phyloP scores from a whole-genome alignment of 768 basidiomycete genomes.

The Phylloporus arenicola region DNA sequence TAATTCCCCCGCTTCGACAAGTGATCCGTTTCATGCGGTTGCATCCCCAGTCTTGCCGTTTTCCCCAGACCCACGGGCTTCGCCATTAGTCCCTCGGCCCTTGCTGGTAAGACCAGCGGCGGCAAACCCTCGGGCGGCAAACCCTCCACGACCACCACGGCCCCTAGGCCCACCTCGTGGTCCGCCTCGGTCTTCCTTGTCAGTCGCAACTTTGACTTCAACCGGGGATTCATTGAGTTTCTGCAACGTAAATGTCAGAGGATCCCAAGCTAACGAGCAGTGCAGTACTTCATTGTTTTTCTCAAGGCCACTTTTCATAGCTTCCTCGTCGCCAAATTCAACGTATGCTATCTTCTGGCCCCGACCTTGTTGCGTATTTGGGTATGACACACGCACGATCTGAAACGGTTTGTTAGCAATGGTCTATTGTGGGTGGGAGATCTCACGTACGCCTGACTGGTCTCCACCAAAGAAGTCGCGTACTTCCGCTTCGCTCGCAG shows the following conservation, averaged over 20 bases:
- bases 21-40: slow-evolving; percentile 18
- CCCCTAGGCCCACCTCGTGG: slow-evolving; percentile 51
- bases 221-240: slow-evolving; percentile 62
- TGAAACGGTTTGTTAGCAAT: slow-evolving; percentile 22
- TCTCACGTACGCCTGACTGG: slow-evolving; percentile 52
- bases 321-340: slow-evolving; percentile 85
- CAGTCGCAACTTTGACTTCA: slow-evolving; percentile 71
- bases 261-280: background rate
- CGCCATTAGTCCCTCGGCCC: slow-evolving; percentile 29
- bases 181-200: slow-evolving; percentile 39
- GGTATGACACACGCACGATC: slow-evolving; percentile 68
- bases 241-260: slow-evolving; percentile 33
- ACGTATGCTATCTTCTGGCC: slow-evolving; percentile 68
- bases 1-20: slow-evolving; percentile 14
- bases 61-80: slow-evolving; percentile 25
- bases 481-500: slow-evolving; percentile 58
- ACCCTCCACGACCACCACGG: slow-evolving; percentile 44
- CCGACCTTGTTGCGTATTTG: slow-evolving; percentile 43
- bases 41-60: slow-evolving; percentile 24
- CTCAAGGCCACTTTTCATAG: slow-evolving; percentile 74
- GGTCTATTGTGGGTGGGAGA: background rate
- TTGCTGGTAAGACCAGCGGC: slow-evolving; percentile 58
- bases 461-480: slow-evolving; percentile 74
- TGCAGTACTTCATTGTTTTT: slow-evolving; percentile 61
- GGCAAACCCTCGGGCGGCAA: slow-evolving; percentile 59